Conservation (phyloP, 495 filamentous ascomycete genomes). For the Penicillium canariense region DNA sequence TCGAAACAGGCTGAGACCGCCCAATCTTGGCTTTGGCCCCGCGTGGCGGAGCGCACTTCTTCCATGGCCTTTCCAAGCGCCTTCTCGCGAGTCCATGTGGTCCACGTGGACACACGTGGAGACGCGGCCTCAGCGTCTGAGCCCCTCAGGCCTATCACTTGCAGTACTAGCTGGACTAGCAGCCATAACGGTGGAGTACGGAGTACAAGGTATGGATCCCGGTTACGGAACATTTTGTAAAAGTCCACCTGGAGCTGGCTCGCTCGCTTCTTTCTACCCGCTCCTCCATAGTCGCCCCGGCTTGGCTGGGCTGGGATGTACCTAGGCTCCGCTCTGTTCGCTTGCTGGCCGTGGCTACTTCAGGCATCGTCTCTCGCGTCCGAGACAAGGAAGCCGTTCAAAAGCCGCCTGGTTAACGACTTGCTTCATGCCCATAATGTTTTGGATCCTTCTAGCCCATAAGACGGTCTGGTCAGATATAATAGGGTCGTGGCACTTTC, state of each 20-base stretch:
- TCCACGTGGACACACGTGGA: slow-evolving; percentile 44
- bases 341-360: neutral
- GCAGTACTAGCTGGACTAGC: too few relatives aligned
- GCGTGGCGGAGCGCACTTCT: slow-evolving; percentile 17
- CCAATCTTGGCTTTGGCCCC: neutral
- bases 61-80: slow-evolving; percentile 34
- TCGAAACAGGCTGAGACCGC: slow-evolving; percentile 8
- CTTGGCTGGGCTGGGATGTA: neutral
- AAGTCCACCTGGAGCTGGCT: neutral
- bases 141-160: slow-evolving; percentile 11
- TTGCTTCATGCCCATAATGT: neutral
- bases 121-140: slow-evolving; percentile 15
- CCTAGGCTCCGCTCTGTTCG: neutral
- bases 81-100: slow-evolving; percentile 35
- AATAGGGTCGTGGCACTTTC: neutral
- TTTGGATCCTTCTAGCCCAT: neutral
- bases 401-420: neutral
- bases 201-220: too few relatives aligned
- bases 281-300: neutral
- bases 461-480: too few relatives aligned
- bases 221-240: neutral
- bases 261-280: slow-evolving; percentile 17
- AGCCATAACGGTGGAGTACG: too few relatives aligned
- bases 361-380: neutral
- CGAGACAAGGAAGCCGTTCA: neutral